A percentile compares a stretch with the other conserved stretches of the same genome.
Conservation (phyloP, 331 rosid genomes). For the Pyrus hybrid region DNA sequence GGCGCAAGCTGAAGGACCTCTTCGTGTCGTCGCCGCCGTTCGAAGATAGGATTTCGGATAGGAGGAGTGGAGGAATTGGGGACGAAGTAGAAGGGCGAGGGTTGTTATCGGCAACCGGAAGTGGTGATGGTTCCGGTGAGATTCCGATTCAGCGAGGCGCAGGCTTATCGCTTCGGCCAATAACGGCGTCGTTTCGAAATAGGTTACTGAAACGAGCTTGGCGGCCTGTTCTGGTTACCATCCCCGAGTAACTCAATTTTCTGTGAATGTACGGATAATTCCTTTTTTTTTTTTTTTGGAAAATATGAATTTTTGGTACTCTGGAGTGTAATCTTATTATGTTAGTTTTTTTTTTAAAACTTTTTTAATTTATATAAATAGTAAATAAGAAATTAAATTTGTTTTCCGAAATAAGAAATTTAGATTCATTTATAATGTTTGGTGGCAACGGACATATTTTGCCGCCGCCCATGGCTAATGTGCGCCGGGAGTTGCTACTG, state of each 20-base stretch:
- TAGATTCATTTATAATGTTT: too few relatives aligned
- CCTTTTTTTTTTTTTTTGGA: not conserved
- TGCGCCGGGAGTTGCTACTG: constrained; percentile 16
- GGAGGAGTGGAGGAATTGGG: constrained; percentile 13
- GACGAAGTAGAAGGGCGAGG: constrained; percentile 18
- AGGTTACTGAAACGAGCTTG: constrained; percentile 69
- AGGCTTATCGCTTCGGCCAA: constrained; percentile 41
- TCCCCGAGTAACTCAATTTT: constrained; percentile 49
- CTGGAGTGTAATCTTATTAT: not conserved
- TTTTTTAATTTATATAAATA: too few relatives aligned
- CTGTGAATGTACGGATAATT: constrained; percentile 14
- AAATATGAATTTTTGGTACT: not conserved
- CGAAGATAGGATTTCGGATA: constrained; percentile 30
- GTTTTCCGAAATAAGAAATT: too few relatives aligned
- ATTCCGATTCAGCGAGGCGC: constrained; percentile 31
- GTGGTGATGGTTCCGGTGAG: constrained; percentile 7
- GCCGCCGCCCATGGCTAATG: constrained; percentile 16
- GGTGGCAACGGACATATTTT: not conserved
- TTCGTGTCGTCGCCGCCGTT: constrained; percentile 63
- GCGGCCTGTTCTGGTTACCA: constrained; percentile 72
- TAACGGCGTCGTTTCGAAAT: constrained; percentile 50
- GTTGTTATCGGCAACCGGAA: constrained; percentile 16
- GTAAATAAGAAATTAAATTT: too few relatives aligned
- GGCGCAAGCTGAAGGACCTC: constrained; percentile 66
- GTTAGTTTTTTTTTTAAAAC: too few relatives aligned